Evolutionary conservation across 306 rosid genomes (phyloP).

Genomic region (Acacia acuminata): DNA sequence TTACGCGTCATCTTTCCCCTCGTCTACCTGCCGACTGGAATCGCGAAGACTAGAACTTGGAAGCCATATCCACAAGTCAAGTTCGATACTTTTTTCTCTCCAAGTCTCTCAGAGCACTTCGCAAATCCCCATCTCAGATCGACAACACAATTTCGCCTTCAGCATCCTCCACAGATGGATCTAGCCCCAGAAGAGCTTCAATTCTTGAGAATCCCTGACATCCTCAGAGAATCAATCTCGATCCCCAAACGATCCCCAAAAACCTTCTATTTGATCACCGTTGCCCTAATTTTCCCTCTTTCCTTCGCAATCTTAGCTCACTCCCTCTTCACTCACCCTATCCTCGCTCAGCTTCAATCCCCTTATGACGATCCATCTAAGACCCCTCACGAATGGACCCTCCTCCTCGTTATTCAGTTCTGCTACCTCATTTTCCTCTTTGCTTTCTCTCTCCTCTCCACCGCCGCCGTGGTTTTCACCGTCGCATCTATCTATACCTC

Average conservation of each 20-base stretch:
- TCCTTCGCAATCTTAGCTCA: slow-evolving; percentile 91
- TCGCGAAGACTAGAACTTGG: neutral
- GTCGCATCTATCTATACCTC: slow-evolving; percentile 90
- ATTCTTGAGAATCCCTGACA: slow-evolving; percentile 51
- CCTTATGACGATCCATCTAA: slow-evolving; percentile 62
- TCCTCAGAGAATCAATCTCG: slow-evolving; percentile 71
- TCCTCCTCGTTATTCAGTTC: slow-evolving; percentile 75
- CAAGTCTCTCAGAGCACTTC: neutral
- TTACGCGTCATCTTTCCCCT: neutral
- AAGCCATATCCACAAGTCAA: neutral
- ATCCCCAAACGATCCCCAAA: slow-evolving; percentile 82
- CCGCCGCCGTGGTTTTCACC: slow-evolving; percentile 94
- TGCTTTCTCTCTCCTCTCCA: slow-evolving; percentile 92
- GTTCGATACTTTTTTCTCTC: neutral
- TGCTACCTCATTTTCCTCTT: slow-evolving; percentile 87
- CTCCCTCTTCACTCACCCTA: slow-evolving; percentile 91
- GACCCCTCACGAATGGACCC: slow-evolving; percentile 68
- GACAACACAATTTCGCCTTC: neutral
- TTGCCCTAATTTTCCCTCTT: slow-evolving; percentile 87
- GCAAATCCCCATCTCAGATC: slow-evolving; percentile 2
- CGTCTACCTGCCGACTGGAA: neutral
- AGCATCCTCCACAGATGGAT: slow-evolving; percentile 51
- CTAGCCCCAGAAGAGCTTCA: slow-evolving; percentile 88
- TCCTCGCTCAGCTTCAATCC: slow-evolving; percentile 64
- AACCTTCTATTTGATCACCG: slow-evolving; percentile 83